Conservation (phyloP, 1,284 basidiomycete genomes). For the Microbotryum violaceum region DNA sequence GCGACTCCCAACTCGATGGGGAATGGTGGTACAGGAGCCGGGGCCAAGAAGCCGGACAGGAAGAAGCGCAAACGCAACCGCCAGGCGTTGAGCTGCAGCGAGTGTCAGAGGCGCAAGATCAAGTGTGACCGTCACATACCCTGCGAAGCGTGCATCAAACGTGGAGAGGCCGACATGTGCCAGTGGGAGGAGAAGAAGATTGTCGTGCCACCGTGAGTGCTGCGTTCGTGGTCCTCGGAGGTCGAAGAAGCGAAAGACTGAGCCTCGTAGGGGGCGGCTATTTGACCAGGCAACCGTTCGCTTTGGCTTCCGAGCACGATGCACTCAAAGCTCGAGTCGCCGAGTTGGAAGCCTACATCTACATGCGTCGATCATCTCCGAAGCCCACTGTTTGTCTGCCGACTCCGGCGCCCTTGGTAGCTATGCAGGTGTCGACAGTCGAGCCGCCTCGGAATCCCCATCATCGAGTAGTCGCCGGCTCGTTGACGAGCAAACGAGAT, state of each 20-base stretch:
- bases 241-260: background rate
- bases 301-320: conserved; percentile 51
- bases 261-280: background rate
- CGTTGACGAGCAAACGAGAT: background rate
- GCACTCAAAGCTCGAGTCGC: conserved; percentile 42
- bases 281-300: conserved; percentile 51
- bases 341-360: conserved; percentile 27
- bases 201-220: conserved; percentile 1
- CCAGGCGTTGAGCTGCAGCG: conserved; percentile 37
- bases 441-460: too few species aligned
- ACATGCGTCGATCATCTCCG: background rate
- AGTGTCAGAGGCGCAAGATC: conserved; percentile 56
- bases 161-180: conserved; percentile 52
- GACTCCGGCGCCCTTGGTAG: background rate
- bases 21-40: too few species aligned
- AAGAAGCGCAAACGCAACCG: conserved; percentile 33
- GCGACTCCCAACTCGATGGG: too few species aligned
- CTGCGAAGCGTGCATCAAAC: conserved; percentile 52
- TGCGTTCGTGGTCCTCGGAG: background rate
- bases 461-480: background rate
- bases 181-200: conserved; percentile 40
- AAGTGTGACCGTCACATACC: conserved; percentile 56
- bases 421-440: background rate
- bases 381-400: background rate
- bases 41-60: too few species aligned